These are phyloP conservation scores for Aspergillus novoparasiticus DNA, from an alignment of 2,329 filamentous ascomycete species.

Conservation along the genomic window DNA sequence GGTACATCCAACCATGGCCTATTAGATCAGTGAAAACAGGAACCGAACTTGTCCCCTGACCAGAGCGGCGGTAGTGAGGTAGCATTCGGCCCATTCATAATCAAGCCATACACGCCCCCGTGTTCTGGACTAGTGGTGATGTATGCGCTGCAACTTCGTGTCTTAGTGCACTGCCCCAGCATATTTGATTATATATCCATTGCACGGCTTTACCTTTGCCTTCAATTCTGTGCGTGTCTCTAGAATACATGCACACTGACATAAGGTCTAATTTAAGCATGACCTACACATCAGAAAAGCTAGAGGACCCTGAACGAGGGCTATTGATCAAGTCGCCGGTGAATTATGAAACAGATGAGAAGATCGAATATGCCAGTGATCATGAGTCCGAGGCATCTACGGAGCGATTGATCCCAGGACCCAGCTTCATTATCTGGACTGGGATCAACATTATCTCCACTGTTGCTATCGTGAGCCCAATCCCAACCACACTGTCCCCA, in stretches of 20 bases:
- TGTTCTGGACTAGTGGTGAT: conserved; percentile 8
- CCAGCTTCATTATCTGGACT: conserved; percentile 21
- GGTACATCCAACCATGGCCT: background rate
- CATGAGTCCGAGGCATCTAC: background rate
- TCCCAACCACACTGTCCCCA: background rate
- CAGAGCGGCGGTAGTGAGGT: background rate
- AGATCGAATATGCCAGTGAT: background rate
- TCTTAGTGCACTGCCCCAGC: background rate
- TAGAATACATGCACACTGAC: background rate
- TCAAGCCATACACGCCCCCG: background rate
- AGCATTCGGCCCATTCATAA: background rate
- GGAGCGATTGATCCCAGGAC: background rate
- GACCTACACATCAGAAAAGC: conserved; percentile 1
- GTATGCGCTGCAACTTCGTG: conserved; percentile 4
- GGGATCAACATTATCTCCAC: conserved; percentile 22
- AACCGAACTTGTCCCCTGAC: background rate
- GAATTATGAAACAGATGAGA: conserved; percentile 4
- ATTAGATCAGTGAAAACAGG: background rate
- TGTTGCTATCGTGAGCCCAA: conserved; percentile 22
- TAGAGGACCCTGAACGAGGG: conserved; percentile 1
- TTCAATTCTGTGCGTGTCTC: background rate
- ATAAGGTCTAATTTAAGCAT: background rate
- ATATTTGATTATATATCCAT: background rate
- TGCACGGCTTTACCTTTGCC: background rate
- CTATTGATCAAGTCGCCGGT: conserved; percentile 2